A percentile compares a stretch with the other conserved stretches of the same genome.
Conservation (phyloP, 306 rosid species). For the Castanopsis chinensis region DNA sequence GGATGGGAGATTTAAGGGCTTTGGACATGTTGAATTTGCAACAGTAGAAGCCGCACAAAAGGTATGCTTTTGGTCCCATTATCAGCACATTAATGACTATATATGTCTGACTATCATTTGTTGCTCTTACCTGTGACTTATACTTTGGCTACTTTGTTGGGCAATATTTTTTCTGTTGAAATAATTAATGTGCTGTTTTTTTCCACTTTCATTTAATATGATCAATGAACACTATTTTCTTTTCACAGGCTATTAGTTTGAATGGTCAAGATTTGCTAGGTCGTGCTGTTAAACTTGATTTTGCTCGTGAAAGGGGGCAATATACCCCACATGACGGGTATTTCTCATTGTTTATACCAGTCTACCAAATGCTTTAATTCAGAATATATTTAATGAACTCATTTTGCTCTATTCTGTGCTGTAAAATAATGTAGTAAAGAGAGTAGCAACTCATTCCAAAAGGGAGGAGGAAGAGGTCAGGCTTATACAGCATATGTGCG, state of each 20-base stretch:
- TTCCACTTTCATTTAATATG: background rate
- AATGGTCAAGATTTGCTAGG: slow-evolving; percentile 44
- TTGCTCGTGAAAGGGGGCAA: slow-evolving; percentile 69
- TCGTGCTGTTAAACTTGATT: slow-evolving; percentile 60
- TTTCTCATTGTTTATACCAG: background rate
- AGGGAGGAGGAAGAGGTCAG: slow-evolving; percentile 41
- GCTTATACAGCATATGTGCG: slow-evolving; percentile 48
- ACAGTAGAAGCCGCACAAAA: slow-evolving; percentile 53
- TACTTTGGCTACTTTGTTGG: too few species aligned
- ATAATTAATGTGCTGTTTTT: background rate
- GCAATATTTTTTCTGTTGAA: background rate
- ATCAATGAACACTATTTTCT: background rate
- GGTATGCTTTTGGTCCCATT: slow-evolving; percentile 29
- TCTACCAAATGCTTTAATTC: background rate
- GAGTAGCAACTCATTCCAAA: slow-evolving; percentile 47
- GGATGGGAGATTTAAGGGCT: slow-evolving; percentile 64
- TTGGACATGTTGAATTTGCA: slow-evolving; percentile 83
- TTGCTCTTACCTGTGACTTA: too few species aligned
- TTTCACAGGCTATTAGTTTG: slow-evolving; percentile 55
- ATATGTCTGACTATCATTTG: background rate
- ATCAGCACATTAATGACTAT: background rate
- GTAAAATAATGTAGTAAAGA: slow-evolving; percentile 30
- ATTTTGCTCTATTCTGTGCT: background rate
- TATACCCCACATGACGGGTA: slow-evolving; percentile 61
- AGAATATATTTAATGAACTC: background rate